Evolutionary conservation across 2,329 filamentous ascomycete species (phyloP).

Genomic region (Lasiodiplodia citricola): DNA sequence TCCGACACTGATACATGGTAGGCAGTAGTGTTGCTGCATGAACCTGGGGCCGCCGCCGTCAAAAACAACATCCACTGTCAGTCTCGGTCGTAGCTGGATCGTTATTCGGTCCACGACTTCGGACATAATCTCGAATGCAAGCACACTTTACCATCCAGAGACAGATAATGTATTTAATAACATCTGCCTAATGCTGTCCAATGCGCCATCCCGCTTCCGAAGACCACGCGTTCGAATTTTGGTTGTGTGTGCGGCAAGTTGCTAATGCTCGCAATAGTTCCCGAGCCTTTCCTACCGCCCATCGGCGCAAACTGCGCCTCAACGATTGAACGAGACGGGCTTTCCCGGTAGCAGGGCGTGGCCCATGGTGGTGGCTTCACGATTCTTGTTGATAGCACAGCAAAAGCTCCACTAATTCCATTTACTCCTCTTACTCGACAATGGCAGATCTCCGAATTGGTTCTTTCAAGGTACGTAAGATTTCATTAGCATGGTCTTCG

Average conservation of each 20-base stretch:
- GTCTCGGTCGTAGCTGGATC: background rate
- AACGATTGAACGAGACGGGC: background rate
- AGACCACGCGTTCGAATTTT: background rate
- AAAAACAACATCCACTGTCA: background rate
- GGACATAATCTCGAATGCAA: background rate
- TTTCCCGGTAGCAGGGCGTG: background rate
- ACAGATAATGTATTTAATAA: background rate
- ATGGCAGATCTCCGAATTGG: background rate
- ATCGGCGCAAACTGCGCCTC: background rate
- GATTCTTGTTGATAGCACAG: background rate
- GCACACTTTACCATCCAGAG: background rate
- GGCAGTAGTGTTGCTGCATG: background rate
- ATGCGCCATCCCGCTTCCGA: background rate
- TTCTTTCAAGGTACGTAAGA: background rate
- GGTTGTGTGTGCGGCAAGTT: no score
- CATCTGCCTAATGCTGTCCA: background rate
- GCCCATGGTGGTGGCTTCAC: no score
- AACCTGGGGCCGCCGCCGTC: background rate
- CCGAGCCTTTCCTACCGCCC: background rate
- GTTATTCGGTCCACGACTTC: background rate
- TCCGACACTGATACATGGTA: background rate
- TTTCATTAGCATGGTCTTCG: background rate
- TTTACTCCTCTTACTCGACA: background rate
- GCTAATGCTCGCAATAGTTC: background rate
- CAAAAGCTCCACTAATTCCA: background rate